Evolutionary conservation across 2,329 filamentous ascomycete genomes (phyloP), one percentile per base, ranked within the genome.

Genomic region (Seiridium cupressi): DNA sequence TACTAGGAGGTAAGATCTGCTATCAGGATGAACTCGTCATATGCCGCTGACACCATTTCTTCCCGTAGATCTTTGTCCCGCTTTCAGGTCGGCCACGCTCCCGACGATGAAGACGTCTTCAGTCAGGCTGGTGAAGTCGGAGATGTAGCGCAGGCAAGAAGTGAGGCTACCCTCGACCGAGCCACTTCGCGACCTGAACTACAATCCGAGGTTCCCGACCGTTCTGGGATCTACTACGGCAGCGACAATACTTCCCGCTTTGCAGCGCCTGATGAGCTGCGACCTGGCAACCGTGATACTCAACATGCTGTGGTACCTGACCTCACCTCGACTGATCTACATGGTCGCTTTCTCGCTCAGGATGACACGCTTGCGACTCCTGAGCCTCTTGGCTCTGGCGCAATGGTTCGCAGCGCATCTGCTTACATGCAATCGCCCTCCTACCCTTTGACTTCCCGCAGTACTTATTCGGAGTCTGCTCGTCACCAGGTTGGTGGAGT

Each of bases 401-500:
- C 38, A 18, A 26, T 32, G 10, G 13, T 40, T 55, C 53, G 53
- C n/a, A 42, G 26, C 44, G 11, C 11, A 13, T 36, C 34, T 5
- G 13, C 11, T 32, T 9, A 55, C 11, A 32, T 40, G n/a, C 55
- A 26, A 26, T 26, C 61, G 13, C 49, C 55, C 6, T 55, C 47
- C 44, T 58, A 62, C 44, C 64, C 57, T 31, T 32, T 63, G 9
- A 60, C 61, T 5, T 44, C 32, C n/a, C 60, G 60, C 3, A 34
- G 48, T 32, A 60, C 64, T 9, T 54, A 63, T 35, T 8, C 60
- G 13, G 58, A 60, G 44, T 67, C 42, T 46, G 18, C 18, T 13
- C 64, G 69, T 47, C 59, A 69, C 49, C 60, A 65, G 38, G 64
- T 68, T 55, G 68, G 67, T n/a, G 67, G 68, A 8, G 70, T 79